These are phyloP conservation scores for Penicillium occitanis DNA, from an alignment of 2,329 filamentous ascomycete genomes.

Conservation along the genomic window DNA sequence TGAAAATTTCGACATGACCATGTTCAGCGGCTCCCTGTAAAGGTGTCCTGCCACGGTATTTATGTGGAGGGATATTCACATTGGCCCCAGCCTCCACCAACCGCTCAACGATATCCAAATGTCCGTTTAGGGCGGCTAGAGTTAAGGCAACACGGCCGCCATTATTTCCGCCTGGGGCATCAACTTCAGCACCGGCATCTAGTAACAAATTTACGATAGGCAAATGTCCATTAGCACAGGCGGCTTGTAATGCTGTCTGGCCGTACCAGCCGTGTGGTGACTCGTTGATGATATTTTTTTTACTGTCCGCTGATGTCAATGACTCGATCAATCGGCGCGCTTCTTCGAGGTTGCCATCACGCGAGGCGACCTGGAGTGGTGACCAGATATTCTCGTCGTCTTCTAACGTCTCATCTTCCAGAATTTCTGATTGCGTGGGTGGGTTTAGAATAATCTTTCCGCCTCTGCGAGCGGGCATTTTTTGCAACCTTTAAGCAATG, in stretches of 20 bases:
- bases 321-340: constrained; percentile 23
- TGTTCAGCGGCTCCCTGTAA: constrained; percentile 24
- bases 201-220: constrained; percentile 40
- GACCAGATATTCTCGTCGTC: constrained; percentile 22
- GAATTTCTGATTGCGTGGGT: constrained; percentile 14
- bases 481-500: not conserved
- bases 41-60: constrained; percentile 21
- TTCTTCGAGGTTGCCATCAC: constrained; percentile 23
- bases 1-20: constrained; percentile 25
- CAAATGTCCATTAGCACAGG: constrained; percentile 37
- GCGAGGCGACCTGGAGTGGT: constrained; percentile 25
- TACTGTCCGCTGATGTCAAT: not conserved
- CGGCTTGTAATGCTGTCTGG: constrained; percentile 26
- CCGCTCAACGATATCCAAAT: constrained; percentile 24
- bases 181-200: constrained; percentile 24
- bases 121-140: constrained; percentile 22
- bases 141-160: constrained; percentile 25
- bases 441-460: constrained; percentile 18
- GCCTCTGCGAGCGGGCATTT: constrained; percentile 15
- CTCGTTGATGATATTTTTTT: constrained; percentile 22
- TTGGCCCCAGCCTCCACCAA: constrained; percentile 26
- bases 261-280: constrained; percentile 19
- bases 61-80: constrained; percentile 22
- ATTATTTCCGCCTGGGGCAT: constrained; percentile 22
- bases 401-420: constrained; percentile 9